A percentile compares a stretch with the other conserved stretches of the same genome.
phyloP scores from a whole-genome alignment of 805 yeast species.

The Candida nitratophila region DNA sequence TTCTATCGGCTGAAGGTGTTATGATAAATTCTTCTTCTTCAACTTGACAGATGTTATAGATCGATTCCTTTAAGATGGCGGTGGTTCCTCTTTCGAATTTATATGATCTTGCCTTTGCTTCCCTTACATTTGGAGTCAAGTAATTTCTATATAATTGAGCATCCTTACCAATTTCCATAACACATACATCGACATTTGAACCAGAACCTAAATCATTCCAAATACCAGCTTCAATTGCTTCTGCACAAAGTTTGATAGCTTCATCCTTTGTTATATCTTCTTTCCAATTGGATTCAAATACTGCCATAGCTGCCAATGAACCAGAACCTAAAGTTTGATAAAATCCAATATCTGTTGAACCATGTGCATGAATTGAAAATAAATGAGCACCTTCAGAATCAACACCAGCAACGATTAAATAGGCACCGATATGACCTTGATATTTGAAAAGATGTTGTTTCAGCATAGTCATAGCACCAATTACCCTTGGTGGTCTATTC shows the following conservation, averaged over 20 bases:
- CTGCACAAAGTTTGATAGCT: constrained; percentile 85
- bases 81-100: constrained; percentile 93
- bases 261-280: constrained; percentile 74
- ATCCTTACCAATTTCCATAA: constrained; percentile 88
- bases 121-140: constrained; percentile 86
- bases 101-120: constrained; percentile 72
- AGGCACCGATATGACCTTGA: constrained; percentile 97
- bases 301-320: constrained; percentile 97
- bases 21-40: constrained; percentile 46
- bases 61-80: constrained; percentile 64
- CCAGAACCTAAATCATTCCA: constrained; percentile 99
- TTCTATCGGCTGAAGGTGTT: constrained; percentile 25
- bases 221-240: constrained; percentile 95
- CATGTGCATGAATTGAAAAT: constrained; percentile 94
- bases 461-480: constrained; percentile 84
- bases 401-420: constrained; percentile 94
- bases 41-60: constrained; percentile 59
- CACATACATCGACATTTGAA: constrained; percentile 95
- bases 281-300: constrained; percentile 83
- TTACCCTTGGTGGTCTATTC: constrained; percentile 85
- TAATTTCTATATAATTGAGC: constrained; percentile 82
- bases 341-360: constrained; percentile 93
- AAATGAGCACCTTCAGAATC: constrained; percentile 96
- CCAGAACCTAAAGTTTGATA: constrained; percentile 94
- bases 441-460: constrained; percentile 95